phyloP scores from a whole-genome alignment of 2,329 filamentous ascomycete species.

The Cercospora sp. region DNA sequence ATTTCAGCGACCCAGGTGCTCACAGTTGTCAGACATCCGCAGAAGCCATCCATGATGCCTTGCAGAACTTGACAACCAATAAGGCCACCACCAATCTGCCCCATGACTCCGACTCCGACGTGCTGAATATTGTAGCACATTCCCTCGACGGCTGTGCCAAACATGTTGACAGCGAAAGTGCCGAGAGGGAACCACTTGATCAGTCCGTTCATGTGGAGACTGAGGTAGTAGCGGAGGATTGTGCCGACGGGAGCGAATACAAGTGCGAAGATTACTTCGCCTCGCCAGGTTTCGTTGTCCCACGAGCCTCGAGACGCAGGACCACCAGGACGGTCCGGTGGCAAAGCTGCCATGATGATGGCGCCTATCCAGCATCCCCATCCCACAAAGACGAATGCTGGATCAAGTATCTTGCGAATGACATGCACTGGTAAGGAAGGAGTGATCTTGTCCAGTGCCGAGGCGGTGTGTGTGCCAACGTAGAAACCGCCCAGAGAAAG shows the following conservation, averaged over 20 bases:
- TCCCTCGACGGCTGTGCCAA: conserved; percentile 72
- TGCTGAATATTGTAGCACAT: conserved; percentile 80
- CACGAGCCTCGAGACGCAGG: conserved; percentile 37
- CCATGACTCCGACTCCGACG: conserved; percentile 42
- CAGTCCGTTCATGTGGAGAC: conserved; percentile 68
- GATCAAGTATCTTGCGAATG: conserved; percentile 65
- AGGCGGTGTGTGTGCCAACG: conserved; percentile 73
- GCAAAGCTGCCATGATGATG: conserved; percentile 68
- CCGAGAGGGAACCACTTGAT: conserved; percentile 74
- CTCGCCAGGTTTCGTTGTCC: conserved; percentile 67
- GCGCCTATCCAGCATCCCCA: conserved; percentile 77
- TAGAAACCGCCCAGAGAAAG: conserved; percentile 70
- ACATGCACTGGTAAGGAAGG: conserved; percentile 62
- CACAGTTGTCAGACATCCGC: conserved; percentile 51
- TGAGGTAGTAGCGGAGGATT: conserved; percentile 71
- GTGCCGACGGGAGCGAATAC: conserved; percentile 83
- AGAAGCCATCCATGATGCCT: conserved; percentile 52
- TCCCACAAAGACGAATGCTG: conserved; percentile 62
- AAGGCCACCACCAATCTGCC: conserved; percentile 44
- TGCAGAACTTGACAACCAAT: conserved; percentile 50
- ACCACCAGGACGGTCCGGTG: conserved; percentile 57
- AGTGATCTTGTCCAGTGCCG: conserved; percentile 58
- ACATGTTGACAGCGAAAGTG: conserved; percentile 79
- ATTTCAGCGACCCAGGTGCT: conserved; percentile 53
- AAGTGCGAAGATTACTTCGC: conserved; percentile 71